Base-by-base conservation (phyloP, 495 filamentous ascomycete species). In the Hypoxylon fragiforme region DNA sequence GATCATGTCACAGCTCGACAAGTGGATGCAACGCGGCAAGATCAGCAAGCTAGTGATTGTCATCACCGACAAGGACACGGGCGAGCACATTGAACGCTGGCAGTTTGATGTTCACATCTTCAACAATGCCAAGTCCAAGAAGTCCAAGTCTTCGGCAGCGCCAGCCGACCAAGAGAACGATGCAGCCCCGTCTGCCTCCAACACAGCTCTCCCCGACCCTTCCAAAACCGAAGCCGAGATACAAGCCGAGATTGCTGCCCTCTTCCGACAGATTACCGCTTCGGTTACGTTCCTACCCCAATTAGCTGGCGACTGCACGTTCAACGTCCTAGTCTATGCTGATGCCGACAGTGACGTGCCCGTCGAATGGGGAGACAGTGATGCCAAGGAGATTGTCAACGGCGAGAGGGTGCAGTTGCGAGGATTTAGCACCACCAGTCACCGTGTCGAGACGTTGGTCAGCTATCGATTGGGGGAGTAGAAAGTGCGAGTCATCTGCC, bases 281-380 rank as follows among this genome's bases (percentile, higher is more conserved):
- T 96, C 91, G 0, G 94, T 98, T 13, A 97, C 94, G 2, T 97
- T 98, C 69, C 80, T 98, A 3, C 94, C 94, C 0, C 90, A 96
- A 72, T 81, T 98, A 2, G 85, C 88, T 36, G 90, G 91, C 21
- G 85, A 92, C 62, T 98, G 92, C 80, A 97, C 95, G 9, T 98
- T 98, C 79, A 98, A 98, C 68, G 92, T 98, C 15, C 79, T 98
- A 18, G 94, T 98, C 3, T 98, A 98, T 66, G 95, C 94, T 30
- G 94, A 97, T 65, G 94, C 91, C 6, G 91, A 96, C 70, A 92
- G 88, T 16, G 94, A 98, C 18, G 94, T 98, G 12, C 94, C 94
- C 4, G 87, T 98, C 50, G 95, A 98, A 71, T 98, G 94, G 94
- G 94, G 94, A 26, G 94, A 98, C 74, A 95, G 90, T 63, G 94